These are phyloP conservation scores for Paracoccidioides brasiliensis DNA, from an alignment of 2,329 filamentous ascomycete species.

Conservation along the genomic window DNA sequence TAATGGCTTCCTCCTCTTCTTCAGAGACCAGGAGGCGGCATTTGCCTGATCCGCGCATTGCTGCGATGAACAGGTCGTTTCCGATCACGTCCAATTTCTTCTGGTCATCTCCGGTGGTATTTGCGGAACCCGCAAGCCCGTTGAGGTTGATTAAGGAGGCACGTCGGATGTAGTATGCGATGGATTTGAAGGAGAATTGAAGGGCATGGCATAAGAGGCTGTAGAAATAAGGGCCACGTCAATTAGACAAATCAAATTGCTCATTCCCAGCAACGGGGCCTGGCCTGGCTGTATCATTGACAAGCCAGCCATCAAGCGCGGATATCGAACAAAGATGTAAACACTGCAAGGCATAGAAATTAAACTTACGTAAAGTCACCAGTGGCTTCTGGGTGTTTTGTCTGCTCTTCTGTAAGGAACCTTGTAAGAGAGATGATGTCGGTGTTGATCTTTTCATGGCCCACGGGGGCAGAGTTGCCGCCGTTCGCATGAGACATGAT, in stretches of 20 bases:
- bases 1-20: conserved; percentile 87
- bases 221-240: conserved; percentile 3
- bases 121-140: conserved; percentile 85
- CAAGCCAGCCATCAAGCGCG: neutral
- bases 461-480: conserved; percentile 40
- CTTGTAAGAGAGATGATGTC: conserved; percentile 91
- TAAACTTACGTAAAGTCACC: conserved; percentile 87
- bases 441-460: conserved; percentile 74
- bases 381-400: conserved; percentile 83
- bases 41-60: conserved; percentile 85
- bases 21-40: conserved; percentile 91
- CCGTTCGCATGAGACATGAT: conserved; percentile 30
- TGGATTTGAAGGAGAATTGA: conserved; percentile 99
- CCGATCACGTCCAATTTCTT: conserved; percentile 99
- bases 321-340: neutral
- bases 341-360: neutral
- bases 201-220: conserved; percentile 94
- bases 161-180: conserved; percentile 97
- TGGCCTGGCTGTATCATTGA: neutral
- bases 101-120: conserved; percentile 92
- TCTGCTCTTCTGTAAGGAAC: conserved; percentile 91
- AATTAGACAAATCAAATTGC: neutral
- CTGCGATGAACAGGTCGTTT: conserved; percentile 92
- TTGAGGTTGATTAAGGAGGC: conserved; percentile 91
- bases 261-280: neutral